Conservation (phyloP, 768 basidiomycete genomes). For the Pleurotus tuber-regium region DNA sequence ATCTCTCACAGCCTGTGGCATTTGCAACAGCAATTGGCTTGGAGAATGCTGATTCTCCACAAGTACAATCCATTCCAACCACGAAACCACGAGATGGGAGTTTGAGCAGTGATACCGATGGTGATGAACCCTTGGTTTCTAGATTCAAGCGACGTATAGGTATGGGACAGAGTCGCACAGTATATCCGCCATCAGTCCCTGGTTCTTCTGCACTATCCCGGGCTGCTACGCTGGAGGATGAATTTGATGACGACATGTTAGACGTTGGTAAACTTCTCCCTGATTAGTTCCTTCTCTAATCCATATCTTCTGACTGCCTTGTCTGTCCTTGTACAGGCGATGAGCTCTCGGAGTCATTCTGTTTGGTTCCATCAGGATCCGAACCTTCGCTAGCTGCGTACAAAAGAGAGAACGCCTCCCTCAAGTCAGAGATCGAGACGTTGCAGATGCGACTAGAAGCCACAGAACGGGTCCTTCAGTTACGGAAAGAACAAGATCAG, state of each 20-base stretch:
- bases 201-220: neutral
- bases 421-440: constrained; percentile 59
- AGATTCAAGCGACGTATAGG: constrained; percentile 53
- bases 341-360: constrained; percentile 80
- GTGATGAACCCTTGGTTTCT: constrained; percentile 61
- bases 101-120: constrained; percentile 64
- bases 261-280: constrained; percentile 54
- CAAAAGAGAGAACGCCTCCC: constrained; percentile 62
- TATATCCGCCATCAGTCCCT: constrained; percentile 1
- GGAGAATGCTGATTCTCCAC: constrained; percentile 30
- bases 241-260: constrained; percentile 61
- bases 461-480: constrained; percentile 61
- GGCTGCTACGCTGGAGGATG: constrained; percentile 31
- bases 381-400: constrained; percentile 48
- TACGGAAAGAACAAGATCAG: constrained; percentile 76
- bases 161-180: constrained; percentile 21
- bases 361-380: constrained; percentile 62
- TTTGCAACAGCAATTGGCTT: constrained; percentile 76
- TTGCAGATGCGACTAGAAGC: constrained; percentile 57
- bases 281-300: no score
- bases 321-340: constrained; percentile 42
- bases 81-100: constrained; percentile 44
- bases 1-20: constrained; percentile 81
- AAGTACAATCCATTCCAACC: constrained; percentile 20
- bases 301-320: no score